phyloP scores from a whole-genome alignment of 2,329 filamentous ascomycete species.

The Pseudogymnoascus sp. region DNA sequence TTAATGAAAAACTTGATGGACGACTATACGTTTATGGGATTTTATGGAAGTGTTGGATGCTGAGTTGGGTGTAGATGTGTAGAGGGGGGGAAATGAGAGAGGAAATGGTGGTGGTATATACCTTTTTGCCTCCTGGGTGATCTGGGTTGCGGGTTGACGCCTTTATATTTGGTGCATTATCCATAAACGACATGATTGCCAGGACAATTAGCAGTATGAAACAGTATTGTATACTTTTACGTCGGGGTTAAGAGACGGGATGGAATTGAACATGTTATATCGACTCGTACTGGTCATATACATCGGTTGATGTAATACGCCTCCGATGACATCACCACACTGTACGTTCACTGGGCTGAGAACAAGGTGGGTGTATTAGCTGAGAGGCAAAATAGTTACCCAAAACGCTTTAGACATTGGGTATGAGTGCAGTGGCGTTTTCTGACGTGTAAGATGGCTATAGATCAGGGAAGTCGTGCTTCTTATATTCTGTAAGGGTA shows the following conservation, averaged over 20 bases:
- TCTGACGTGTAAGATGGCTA: background rate
- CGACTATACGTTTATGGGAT: background rate
- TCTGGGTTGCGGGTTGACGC: conserved; percentile 1
- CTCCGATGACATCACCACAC: background rate
- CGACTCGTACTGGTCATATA: conserved; percentile 1
- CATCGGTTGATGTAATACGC: conserved; percentile 2
- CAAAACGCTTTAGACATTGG: background rate
- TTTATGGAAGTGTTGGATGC: background rate
- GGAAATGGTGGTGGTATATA: conserved; percentile 1
- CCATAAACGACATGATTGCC: conserved; percentile 7
- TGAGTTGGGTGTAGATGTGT: background rate
- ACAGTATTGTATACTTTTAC: background rate
- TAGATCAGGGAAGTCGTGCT: background rate
- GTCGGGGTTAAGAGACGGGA: background rate
- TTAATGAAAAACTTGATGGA: background rate
- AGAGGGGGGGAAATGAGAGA: background rate
- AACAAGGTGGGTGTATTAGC: background rate
- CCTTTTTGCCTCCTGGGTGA: conserved; percentile 7
- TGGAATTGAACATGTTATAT: background rate
- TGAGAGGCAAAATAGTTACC: background rate
- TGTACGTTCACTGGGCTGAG: background rate
- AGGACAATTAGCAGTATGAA: background rate
- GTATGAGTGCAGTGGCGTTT: background rate
- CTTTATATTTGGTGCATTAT: conserved; percentile 5
- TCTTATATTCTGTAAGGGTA: background rate